phyloP scores from a whole-genome alignment of 2,329 filamentous ascomycete genomes.

The Fusarium lyarnte region DNA sequence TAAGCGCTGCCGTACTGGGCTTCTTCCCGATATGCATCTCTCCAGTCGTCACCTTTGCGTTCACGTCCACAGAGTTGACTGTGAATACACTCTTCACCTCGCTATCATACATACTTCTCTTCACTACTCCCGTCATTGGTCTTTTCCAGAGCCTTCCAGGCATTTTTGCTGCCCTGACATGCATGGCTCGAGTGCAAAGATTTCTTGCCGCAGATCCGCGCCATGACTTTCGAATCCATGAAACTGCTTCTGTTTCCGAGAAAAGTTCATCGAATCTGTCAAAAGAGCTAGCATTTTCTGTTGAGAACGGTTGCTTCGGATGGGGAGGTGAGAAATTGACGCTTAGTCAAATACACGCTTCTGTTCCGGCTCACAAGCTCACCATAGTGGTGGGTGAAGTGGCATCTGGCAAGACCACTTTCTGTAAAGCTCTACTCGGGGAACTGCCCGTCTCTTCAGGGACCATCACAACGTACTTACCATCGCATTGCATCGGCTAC shows the following conservation, averaged over 20 bases:
- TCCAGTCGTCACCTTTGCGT: conserved; percentile 47
- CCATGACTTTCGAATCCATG: conserved; percentile 32
- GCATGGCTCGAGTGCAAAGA: conserved; percentile 48
- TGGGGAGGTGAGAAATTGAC: conserved; percentile 41
- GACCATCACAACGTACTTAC: conserved; percentile 12
- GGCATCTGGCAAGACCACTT: conserved; percentile 49
- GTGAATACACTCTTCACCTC: conserved; percentile 47
- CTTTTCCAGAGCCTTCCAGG: conserved; percentile 48
- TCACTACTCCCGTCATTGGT: conserved; percentile 45
- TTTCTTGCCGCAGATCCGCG: conserved; percentile 48
- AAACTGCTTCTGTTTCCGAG: not conserved
- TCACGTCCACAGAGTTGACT: conserved; percentile 39
- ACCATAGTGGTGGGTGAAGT: conserved; percentile 52
- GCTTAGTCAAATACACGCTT: conserved; percentile 29
- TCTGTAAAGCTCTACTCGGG: conserved; percentile 50
- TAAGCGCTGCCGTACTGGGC: conserved; percentile 41
- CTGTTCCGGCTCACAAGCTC: conserved; percentile 34
- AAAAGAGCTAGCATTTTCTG: conserved; percentile 8
- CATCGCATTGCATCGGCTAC: conserved; percentile 41
- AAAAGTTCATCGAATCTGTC: not conserved
- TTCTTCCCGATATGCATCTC: conserved; percentile 50
- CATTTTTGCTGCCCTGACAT: conserved; percentile 47
- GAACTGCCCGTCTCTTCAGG: conserved; percentile 41
- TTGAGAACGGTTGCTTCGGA: conserved; percentile 38
- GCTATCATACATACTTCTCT: conserved; percentile 48